Evolutionary conservation across 2,329 filamentous ascomycete genomes (phyloP), one percentile per base, ranked within the genome.

Genomic region (Aspergillus carbonarius): DNA sequence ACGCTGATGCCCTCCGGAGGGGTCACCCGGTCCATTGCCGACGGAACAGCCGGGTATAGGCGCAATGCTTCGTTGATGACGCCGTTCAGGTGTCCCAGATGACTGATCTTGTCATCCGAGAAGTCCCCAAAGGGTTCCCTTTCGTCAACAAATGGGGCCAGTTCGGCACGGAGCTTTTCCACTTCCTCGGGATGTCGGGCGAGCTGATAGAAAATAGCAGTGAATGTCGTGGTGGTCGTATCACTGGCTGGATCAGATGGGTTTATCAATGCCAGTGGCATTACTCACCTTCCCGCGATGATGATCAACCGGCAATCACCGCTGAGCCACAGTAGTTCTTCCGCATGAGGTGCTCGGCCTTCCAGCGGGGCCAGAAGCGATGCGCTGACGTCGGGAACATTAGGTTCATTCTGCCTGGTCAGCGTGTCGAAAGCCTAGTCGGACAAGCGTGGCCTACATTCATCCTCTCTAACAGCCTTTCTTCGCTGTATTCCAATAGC

Each of bases 171-270:
- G 47, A 79, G 59, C 55, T 71, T 71, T 17, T 65, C 27, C 42
- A 60, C 63, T 34, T 70, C 60, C 17, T 59, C 70, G 6, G 68
- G 69, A 35, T 73, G 62, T 10, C 64, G 65, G 5, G 69, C 71
- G 3, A 76, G 65, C 44, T 75, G 63, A 60, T 77, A 80, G 66
- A 82, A 77, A 6, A 79, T 65, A 52, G 70, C 69, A 1, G 75
- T 72, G 18, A 81, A 62, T 0, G 76, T 72, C 0, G 73, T 70
- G 7, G 77, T 69, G 0, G 76, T 78, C 6, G 78, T 81, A 59
- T 81, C 79, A 35, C 73, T 76, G 20, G 7, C 8, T 9, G 32
- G 3, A 10, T 53, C 23, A 42, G 50, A 25, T 7, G 25, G 15
- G 13, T 18, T 27, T 5, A 4, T 12, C 5, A 12, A 32, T 15